These are phyloP conservation scores for Sclerotinia borealis DNA, from an alignment of 2,329 filamentous ascomycete species.

Conservation along the genomic window DNA sequence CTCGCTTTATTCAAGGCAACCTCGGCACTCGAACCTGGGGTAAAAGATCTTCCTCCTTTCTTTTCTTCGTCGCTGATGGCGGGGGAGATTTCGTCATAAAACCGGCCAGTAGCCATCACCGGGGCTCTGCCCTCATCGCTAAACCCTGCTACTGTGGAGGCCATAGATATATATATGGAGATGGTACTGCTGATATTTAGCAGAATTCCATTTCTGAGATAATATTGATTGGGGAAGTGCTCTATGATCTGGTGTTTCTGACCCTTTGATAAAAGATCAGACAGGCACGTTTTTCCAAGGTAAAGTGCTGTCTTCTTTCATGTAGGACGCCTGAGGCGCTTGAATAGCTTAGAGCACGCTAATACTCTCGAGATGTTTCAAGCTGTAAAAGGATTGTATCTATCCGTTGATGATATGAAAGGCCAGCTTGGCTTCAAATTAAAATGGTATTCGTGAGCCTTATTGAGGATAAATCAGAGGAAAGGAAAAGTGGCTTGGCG, in stretches of 20 bases:
- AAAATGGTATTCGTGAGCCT: background rate
- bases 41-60: conserved; percentile 1
- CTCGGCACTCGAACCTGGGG: background rate
- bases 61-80: background rate
- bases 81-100: background rate
- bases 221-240: conserved; percentile 8
- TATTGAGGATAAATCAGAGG: background rate
- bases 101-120: background rate
- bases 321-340: background rate
- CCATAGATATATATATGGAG: conserved; percentile 1
- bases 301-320: conserved; percentile 5
- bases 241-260: conserved; percentile 4
- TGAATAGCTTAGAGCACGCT: conserved; percentile 1
- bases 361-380: conserved; percentile 2
- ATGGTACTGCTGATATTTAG: background rate
- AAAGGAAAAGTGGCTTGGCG: background rate
- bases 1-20: background rate
- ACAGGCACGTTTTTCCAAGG: background rate
- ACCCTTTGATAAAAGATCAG: background rate
- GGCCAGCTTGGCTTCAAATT: background rate
- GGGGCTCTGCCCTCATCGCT: background rate
- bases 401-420: background rate
- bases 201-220: background rate
- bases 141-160: background rate
- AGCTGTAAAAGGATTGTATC: background rate